Percentiles rank a stretch among this genome's conserved stretches.
Evolutionary conservation across 768 basidiomycete species (phyloP).

Genomic region (Rhizopogon salebrosus): DNA sequence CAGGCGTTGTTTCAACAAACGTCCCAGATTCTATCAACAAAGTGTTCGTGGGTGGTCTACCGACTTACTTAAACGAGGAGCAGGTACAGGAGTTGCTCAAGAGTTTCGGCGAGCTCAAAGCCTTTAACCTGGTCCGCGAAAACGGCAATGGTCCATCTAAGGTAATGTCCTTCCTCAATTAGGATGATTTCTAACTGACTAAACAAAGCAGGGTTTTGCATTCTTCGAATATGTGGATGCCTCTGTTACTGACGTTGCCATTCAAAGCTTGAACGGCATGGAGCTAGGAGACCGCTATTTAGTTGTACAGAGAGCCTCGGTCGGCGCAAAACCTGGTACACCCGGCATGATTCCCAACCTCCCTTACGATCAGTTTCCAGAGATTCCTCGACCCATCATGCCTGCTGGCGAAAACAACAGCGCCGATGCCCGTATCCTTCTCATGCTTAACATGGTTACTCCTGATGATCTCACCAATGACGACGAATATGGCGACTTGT

Average conservation of each 20-base stretch:
- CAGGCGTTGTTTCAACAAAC: constrained; percentile 93
- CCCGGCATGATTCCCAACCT: constrained; percentile 57
- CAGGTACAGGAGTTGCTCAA: constrained; percentile 97
- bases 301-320: constrained; percentile 94
- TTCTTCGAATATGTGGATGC: constrained; percentile 98
- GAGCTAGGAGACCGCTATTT: constrained; percentile 93
- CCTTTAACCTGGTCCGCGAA: constrained; percentile 97
- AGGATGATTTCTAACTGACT: background rate
- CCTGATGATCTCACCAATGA: constrained; percentile 88
- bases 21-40: constrained; percentile 98
- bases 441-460: constrained; percentile 99
- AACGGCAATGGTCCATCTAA: constrained; percentile 85
- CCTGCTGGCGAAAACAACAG: constrained; percentile 68
- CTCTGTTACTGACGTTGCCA: constrained; percentile 88
- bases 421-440: constrained; percentile 74
- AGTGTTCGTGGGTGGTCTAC: constrained; percentile 94
- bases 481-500: constrained; percentile 88
- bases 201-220: constrained; percentile 76
- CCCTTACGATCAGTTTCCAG: constrained; percentile 77
- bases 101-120: constrained; percentile 95
- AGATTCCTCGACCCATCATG: constrained; percentile 84
- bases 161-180: constrained; percentile 35
- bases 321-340: constrained; percentile 78
- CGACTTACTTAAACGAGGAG: constrained; percentile 94
- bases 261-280: constrained; percentile 95